phyloP scores from a whole-genome alignment of 352 stramenopile species.

The Thraustotheca clavata region DNA sequence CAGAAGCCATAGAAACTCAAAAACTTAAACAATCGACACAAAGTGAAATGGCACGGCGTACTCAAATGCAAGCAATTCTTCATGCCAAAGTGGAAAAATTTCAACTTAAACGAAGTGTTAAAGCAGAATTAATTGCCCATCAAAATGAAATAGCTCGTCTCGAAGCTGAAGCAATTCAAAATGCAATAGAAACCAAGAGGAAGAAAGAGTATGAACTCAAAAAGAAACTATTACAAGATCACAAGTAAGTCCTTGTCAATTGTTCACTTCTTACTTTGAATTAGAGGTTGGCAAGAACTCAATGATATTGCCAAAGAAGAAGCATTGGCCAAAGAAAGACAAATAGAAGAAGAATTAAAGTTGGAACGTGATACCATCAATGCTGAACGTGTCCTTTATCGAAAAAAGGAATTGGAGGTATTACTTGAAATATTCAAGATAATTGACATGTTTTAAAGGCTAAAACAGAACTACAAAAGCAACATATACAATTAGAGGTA shows the following conservation, averaged over 20 bases:
- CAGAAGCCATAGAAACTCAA: not conserved
- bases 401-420: constrained; percentile 49
- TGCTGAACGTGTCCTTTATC: constrained; percentile 55
- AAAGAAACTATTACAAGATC: constrained; percentile 45
- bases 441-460: constrained; percentile 25
- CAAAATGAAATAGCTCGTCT: constrained; percentile 12
- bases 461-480: constrained; percentile 41
- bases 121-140: constrained; percentile 31
- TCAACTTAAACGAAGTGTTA: constrained; percentile 24
- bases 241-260: constrained; percentile 43
- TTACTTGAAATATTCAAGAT: not conserved
- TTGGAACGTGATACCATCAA: constrained; percentile 36
- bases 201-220: constrained; percentile 41
- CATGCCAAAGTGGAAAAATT: constrained; percentile 40
- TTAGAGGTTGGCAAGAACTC: constrained; percentile 28
- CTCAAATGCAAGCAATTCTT: constrained; percentile 31
- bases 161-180: not conserved
- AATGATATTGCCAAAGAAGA: constrained; percentile 38
- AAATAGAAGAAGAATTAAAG: constrained; percentile 29
- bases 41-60: not conserved
- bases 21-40: not conserved
- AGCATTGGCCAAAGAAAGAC: constrained; percentile 29
- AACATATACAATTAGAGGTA: constrained; percentile 26
- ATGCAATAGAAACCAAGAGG: constrained; percentile 21
- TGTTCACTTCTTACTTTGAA: not conserved